These are phyloP conservation scores for Talaromyces sp. DNA, from an alignment of 2,329 filamentous ascomycete genomes.

Conservation along the genomic window DNA sequence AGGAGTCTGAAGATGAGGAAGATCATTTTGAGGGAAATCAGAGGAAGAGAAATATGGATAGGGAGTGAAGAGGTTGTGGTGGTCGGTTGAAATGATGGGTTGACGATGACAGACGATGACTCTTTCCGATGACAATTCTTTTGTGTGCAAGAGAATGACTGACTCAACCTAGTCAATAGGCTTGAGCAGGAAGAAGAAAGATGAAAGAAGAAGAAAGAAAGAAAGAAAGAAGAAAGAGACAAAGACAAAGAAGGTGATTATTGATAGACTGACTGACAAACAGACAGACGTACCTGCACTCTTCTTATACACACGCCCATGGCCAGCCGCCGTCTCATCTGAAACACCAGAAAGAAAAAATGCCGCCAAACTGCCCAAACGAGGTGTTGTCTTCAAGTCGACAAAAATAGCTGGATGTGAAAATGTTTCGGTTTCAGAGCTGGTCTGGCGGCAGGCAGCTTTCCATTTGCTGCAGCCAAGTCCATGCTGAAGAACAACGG, in stretches of 20 bases:
- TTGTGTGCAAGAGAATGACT: neutral
- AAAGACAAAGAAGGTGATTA: neutral
- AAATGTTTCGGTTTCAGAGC: neutral
- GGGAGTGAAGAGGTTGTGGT: too few relatives aligned
- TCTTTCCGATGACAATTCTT: neutral
- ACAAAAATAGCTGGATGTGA: neutral
- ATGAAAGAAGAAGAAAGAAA: neutral
- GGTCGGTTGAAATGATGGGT: neutral
- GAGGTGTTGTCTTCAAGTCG: neutral
- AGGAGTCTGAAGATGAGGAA: conserved; percentile 23
- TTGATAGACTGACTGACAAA: neutral
- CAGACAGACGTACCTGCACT: neutral
- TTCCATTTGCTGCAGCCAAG: neutral
- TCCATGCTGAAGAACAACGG: neutral
- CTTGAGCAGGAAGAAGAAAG: neutral
- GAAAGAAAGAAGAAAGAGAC: neutral
- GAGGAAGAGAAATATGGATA: neutral
- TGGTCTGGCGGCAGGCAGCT: neutral
- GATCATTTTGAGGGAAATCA: conserved; percentile 16
- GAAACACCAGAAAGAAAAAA: neutral
- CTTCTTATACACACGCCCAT: neutral
- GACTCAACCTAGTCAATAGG: neutral
- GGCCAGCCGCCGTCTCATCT: neutral
- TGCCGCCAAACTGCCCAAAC: neutral
- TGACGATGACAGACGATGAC: neutral